These are phyloP conservation scores for Eutrema heterophyllum DNA, from an alignment of 345 rosid genomes.

Conservation along the genomic window DNA sequence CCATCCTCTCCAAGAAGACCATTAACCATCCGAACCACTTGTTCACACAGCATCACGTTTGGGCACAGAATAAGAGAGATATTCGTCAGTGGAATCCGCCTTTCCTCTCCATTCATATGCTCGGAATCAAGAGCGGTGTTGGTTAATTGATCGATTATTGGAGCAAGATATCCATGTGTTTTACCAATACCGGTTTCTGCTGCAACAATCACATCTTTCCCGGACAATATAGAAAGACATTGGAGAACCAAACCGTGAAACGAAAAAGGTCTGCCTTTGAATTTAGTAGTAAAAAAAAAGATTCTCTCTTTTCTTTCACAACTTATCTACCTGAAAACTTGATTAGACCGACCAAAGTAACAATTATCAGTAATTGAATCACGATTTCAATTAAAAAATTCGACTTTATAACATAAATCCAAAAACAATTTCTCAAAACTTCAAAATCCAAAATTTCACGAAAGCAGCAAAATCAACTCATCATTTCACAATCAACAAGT, in stretches of 20 bases:
- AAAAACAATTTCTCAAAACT: neutral
- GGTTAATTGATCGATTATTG: constrained; percentile 57
- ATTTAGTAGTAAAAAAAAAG: neutral
- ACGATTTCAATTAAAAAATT: neutral
- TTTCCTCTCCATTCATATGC: constrained; percentile 3
- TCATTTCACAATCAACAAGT: neutral
- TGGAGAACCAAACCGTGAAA: too few relatives aligned
- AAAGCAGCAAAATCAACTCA: neutral
- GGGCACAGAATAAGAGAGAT: constrained; percentile 83
- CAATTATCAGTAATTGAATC: neutral
- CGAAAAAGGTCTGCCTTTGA: neutral
- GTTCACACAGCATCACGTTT: constrained; percentile 81
- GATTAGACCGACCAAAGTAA: neutral
- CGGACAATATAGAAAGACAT: constrained; percentile 31
- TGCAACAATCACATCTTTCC: constrained; percentile 18
- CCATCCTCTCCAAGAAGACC: constrained; percentile 60
- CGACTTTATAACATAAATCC: neutral
- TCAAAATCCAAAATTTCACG: neutral
- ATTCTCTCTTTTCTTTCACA: neutral
- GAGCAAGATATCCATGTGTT: constrained; percentile 77
- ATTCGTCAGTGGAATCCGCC: constrained; percentile 8
- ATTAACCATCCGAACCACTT: constrained; percentile 87
- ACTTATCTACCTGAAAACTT: too few relatives aligned
- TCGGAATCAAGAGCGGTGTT: constrained; percentile 12
- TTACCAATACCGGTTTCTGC: constrained; percentile 99